Evolutionary conservation across 2,329 filamentous ascomycete genomes (phyloP), one percentile per base, ranked within the genome.

Genomic region (Alternaria brassicae): DNA sequence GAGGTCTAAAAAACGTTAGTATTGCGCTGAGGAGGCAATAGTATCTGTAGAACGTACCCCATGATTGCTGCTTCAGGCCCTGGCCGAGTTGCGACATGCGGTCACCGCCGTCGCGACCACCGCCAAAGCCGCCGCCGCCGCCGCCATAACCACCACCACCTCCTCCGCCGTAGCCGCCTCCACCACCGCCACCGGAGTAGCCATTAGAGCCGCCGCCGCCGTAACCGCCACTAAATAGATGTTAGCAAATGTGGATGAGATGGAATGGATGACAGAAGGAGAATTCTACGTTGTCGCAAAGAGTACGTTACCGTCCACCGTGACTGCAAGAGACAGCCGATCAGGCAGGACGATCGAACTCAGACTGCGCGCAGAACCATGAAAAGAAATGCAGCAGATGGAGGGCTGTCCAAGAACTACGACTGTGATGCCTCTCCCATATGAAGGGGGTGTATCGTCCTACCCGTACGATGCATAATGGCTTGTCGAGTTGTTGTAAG

Each of bases 51-150:
- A 28, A 85, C 90, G 79, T 83, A 94, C 91, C 91, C 91, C 91
- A 99, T 65, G 88, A 85, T 77, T 97, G 95, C 74, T 90, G 88
- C 83, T 96, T 94, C 68, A 99, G 84, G 71, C 90, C 89, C 65
- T 92, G 86, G 72, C 95, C 95, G 64, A 99, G 91, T 79, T 90
- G 89, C 70, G 89, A 91, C 95, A 99, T 99, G 73, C 91, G 89
- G 82, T 99, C 95, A 79, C 94, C 93, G 68, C 92, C 91, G 47
- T 67, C 65, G 40, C 65, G 65, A 68, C 86, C 89, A 66, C 86
- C 89, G 67, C 86, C 88, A 19, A 65, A 66, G 36, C 65, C 62
- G 40, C 67, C 62, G 54, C 65, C 65, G 37, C 67, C 65, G 37
- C 67, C 72, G n/a, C 25, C 72, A n/a, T 63, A 57, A 53, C 61